Base-by-base conservation (phyloP, 202 grass and related monocot species). In the Brachypodium distachyon region DNA sequence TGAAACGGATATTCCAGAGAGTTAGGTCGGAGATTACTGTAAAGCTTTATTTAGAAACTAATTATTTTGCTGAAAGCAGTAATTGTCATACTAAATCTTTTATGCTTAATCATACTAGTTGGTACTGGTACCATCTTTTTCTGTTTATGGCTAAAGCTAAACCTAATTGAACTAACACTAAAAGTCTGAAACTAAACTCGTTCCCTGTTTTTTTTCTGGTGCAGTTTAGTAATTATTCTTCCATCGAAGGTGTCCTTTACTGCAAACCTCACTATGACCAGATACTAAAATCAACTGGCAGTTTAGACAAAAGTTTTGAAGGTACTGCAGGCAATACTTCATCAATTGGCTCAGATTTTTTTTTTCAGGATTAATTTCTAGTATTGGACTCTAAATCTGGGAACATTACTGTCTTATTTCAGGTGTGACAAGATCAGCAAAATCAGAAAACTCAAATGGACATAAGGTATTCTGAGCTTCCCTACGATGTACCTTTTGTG, bases 301-400 rank as follows among this genome's bases (percentile, higher is more conserved):
- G 96, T 84, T 92, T 99, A 81, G 85, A 99, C 9, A 99, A 96
- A 96, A 99, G 96, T 85, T 99, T 99, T 89, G 96, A 99, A 99
- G 96, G 96, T 95, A 90, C 43, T 54, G 10, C 11, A 65, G 28
- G 52, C 2, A 73, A 62, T 52, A 49, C 39, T 67, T 51, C 36
- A 71, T 86, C 56, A 57, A 54, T 34, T 61, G 18, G 11, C 40
- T 65, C 42, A 21, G 19, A 55, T 74, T 43, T 56, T 5, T 41
- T 79, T 76, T 62, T 9, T 74, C 41, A 62, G 9, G 12, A 47
- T 47, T 54, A 68, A n/a, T 42, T 68, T 76, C 9, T 65, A 71
- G 25, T 12, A 32, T 9, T 33, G 10, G 19, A 48, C 25, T 49
- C 80, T 87, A 21, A 79, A 80, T 39, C 64, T 54, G 54, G 40